Evolutionary conservation across 371 early-diverging fungal species (phyloP).

Genomic region (Phascolomyces articulosus): DNA sequence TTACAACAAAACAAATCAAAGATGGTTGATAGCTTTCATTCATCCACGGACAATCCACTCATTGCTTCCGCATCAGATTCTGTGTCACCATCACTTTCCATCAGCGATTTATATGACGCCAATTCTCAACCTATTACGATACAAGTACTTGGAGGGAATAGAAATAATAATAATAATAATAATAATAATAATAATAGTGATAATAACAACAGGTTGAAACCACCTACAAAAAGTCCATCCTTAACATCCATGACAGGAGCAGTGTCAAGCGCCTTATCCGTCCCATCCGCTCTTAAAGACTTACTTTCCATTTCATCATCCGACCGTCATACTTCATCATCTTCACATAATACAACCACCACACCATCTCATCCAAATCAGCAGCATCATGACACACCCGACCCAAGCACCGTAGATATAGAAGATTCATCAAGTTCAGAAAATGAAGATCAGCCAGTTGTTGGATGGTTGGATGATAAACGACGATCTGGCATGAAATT

Average conservation of each 20-base stretch:
- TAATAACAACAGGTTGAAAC: background rate
- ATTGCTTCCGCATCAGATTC: slow-evolving; percentile 7
- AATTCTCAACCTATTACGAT: slow-evolving; percentile 34
- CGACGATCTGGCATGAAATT: slow-evolving; percentile 45
- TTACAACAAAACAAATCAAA: no score
- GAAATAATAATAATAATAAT: background rate
- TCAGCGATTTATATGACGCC: slow-evolving; percentile 40
- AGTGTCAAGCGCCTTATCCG: slow-evolving; percentile 36
- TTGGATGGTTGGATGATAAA: slow-evolving; percentile 46
- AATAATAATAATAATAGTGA: no score
- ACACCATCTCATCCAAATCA: background rate
- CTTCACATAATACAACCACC: slow-evolving; percentile 1
- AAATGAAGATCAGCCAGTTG: slow-evolving; percentile 39
- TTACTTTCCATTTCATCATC: slow-evolving; percentile 22
- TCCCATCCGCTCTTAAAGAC: slow-evolving; percentile 36
- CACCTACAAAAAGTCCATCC: background rate
- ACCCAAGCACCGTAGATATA: slow-evolving; percentile 15
- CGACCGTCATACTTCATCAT: no score
- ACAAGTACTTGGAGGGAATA: slow-evolving; percentile 14
- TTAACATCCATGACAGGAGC: slow-evolving; percentile 19
- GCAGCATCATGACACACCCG: background rate
- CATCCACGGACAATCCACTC: no score
- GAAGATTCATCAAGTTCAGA: slow-evolving; percentile 38
- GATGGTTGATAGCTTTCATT: no score
- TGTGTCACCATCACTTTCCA: slow-evolving; percentile 40